phyloP scores from a whole-genome alignment of 2,329 filamentous ascomycete genomes.

The Arthrobotrys megalospora region DNA sequence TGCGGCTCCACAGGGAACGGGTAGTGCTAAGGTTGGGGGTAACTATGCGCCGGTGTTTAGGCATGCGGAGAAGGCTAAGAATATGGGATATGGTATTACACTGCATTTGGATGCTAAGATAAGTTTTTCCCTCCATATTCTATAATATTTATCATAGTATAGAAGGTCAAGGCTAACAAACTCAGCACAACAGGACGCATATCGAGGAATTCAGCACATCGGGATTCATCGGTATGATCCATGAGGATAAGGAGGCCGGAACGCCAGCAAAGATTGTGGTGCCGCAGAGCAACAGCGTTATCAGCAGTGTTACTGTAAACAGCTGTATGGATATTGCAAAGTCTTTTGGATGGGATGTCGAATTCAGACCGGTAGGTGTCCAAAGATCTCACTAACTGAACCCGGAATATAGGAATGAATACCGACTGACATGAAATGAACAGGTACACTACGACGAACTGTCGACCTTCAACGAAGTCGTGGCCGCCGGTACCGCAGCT shows the following conservation, averaged over 20 bases:
- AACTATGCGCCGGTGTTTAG: slow-evolving; percentile 95
- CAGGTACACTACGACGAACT: slow-evolving; percentile 75
- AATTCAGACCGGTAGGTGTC: slow-evolving; percentile 77
- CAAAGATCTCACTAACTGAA: too few relatives aligned
- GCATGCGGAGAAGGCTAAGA: slow-evolving; percentile 85
- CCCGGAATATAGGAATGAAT: too few relatives aligned
- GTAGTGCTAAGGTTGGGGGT: slow-evolving; percentile 92
- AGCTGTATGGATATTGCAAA: slow-evolving; percentile 82
- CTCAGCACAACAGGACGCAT: slow-evolving; percentile 82
- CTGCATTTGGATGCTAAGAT: slow-evolving; percentile 80
- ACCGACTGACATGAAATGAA: background rate
- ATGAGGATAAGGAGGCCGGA: slow-evolving; percentile 70
- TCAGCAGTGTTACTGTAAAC: slow-evolving; percentile 87
- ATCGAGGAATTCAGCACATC: slow-evolving; percentile 97
- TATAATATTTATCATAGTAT: background rate
- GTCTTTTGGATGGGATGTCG: slow-evolving; percentile 84
- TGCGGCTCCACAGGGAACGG: slow-evolving; percentile 89
- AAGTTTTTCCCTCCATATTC: slow-evolving; percentile 20
- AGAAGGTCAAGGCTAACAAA: slow-evolving; percentile 27
- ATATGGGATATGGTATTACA: slow-evolving; percentile 91
- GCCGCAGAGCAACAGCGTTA: slow-evolving; percentile 89
- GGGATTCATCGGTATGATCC: slow-evolving; percentile 86
- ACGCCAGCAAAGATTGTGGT: slow-evolving; percentile 80
- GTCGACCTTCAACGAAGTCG: slow-evolving; percentile 79
- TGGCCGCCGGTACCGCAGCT: slow-evolving; percentile 92